Evolutionary conservation across 1,284 basidiomycete species (phyloP).

Genomic region (Pseudozyma thailandica): DNA sequence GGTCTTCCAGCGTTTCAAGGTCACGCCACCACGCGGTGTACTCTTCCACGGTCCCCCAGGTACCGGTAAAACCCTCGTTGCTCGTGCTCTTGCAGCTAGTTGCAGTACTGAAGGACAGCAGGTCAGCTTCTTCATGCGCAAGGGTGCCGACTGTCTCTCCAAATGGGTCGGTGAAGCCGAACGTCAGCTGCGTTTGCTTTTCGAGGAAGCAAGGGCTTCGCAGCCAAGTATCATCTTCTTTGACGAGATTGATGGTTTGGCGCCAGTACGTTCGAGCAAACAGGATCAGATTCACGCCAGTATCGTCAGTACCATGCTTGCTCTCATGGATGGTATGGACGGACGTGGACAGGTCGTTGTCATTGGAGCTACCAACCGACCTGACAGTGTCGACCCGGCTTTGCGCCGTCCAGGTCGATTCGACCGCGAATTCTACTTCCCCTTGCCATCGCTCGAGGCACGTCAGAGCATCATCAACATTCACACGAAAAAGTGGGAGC

Average conservation of each 20-base stretch:
- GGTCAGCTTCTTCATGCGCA: conserved; percentile 99
- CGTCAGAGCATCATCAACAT: conserved; percentile 89
- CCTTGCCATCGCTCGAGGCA: conserved; percentile 84
- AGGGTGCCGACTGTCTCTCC: conserved; percentile 95
- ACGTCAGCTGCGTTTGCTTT: conserved; percentile 90
- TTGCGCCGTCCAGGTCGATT: conserved; percentile 93
- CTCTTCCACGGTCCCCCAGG: conserved; percentile 77
- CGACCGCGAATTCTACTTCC: conserved; percentile 98
- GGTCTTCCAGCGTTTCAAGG: conserved; percentile 92
- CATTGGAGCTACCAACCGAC: conserved; percentile 96
- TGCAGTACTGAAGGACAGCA: conserved; percentile 88
- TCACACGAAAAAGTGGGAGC: conserved; percentile 90
- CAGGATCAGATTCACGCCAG: conserved; percentile 99
- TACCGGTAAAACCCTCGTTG: conserved; percentile 70
- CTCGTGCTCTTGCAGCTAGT: conserved; percentile 91
- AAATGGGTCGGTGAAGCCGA: conserved; percentile 99
- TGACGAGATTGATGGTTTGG: conserved; percentile 98
- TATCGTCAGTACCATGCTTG: conserved; percentile 93
- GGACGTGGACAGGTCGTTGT: conserved; percentile 94
- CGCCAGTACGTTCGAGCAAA: conserved; percentile 95
- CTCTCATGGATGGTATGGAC: conserved; percentile 99
- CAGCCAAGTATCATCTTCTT: conserved; percentile 98
- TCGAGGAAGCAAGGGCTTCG: conserved; percentile 91
- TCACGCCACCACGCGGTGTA: conserved; percentile 95
- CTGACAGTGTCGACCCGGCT: conserved; percentile 96